phyloP scores from a whole-genome alignment of 805 yeast genomes.

The Lipomyces starkeyi region DNA sequence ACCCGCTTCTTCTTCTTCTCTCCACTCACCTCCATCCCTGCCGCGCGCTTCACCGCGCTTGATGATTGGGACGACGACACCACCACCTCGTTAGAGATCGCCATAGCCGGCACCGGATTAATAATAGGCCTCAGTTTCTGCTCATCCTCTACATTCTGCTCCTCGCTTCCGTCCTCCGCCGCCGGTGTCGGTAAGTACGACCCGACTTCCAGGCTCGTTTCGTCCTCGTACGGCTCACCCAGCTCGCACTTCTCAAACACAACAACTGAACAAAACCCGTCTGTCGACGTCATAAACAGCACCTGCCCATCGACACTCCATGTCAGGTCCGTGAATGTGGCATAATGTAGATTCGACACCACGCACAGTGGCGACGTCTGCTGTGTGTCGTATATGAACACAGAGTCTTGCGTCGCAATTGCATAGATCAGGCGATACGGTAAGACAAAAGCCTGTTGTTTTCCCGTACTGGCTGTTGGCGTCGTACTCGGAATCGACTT shows the following conservation, averaged over 20 bases:
- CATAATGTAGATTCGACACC: slow-evolving; percentile 81
- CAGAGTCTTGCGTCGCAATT: slow-evolving; percentile 88
- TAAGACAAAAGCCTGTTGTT: slow-evolving; percentile 55
- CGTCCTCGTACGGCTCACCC: slow-evolving; percentile 53
- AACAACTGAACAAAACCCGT: slow-evolving; percentile 85
- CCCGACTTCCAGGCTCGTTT: slow-evolving; percentile 4
- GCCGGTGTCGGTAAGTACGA: slow-evolving; percentile 28
- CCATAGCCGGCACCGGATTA: slow-evolving; percentile 26
- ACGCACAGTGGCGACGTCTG: slow-evolving; percentile 69
- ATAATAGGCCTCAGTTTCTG: slow-evolving; percentile 25
- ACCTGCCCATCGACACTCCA: slow-evolving; percentile 82
- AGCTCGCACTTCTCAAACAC: slow-evolving; percentile 59
- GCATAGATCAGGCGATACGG: slow-evolving; percentile 88
- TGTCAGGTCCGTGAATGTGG: slow-evolving; percentile 82
- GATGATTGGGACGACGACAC: neutral
- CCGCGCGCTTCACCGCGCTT: neutral
- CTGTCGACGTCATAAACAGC: slow-evolving; percentile 80
- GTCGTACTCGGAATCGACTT: slow-evolving; percentile 16
- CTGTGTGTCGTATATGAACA: slow-evolving; percentile 82
- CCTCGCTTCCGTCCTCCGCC: slow-evolving; percentile 16
- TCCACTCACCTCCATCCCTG: slow-evolving; percentile 3
- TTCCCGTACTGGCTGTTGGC: slow-evolving; percentile 4
- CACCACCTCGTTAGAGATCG: slow-evolving; percentile 6
- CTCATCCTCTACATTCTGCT: neutral
- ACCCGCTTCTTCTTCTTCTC: slow-evolving; percentile 29